Evolutionary conservation across 805 yeast genomes (phyloP), one percentile per base, ranked within the genome.

Genomic region (Candida easanensis): DNA sequence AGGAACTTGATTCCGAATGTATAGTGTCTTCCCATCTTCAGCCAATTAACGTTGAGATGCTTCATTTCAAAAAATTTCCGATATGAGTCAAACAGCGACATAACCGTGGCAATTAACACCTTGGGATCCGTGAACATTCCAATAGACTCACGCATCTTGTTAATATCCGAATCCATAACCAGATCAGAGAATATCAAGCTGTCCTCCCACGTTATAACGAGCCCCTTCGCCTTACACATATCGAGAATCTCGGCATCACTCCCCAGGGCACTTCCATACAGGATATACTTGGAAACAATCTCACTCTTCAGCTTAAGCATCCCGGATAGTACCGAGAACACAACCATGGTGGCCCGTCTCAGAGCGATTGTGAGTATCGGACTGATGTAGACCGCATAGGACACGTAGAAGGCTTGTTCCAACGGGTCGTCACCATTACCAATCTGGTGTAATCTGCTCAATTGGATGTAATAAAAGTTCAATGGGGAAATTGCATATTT

Each of bases 401-500:
- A 23, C 30, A 39, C 28, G 25, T 39, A 41, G 40, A 43, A 39
- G 4, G 37, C 21, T 22, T 43, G 46, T 17, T 33, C 31, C n/a
- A 34, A 3, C 1, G 43, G 40, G n/a, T 43, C 43, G 6, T 30
- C 30, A 10, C 43, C 33, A 11, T 28, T 34, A n/a, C 32, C 46
- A 25, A 41, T 36, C 14, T 16, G 16, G 28, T 31, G 15, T 14
- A 42, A 9, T 10, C 34, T 26, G 23, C 21, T 22, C 22, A 42
- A 18, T 14, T 43, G 46, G 6, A 38, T 10, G 15, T 43, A 23
- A 26, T 25, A 43, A 18, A 43, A 17, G 16, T 43, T 42, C 13
- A 43, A 19, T 2, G 36, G 21, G 2, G 46, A 42, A 19, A 43
- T 18, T 19, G 46, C 39, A 18, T 43, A 43, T 18, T 43, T 43